Evolutionary conservation across 2,329 filamentous ascomycete genomes (phyloP), one percentile per base, ranked within the genome.

Genomic region (Colletotrichum tanaceti): DNA sequence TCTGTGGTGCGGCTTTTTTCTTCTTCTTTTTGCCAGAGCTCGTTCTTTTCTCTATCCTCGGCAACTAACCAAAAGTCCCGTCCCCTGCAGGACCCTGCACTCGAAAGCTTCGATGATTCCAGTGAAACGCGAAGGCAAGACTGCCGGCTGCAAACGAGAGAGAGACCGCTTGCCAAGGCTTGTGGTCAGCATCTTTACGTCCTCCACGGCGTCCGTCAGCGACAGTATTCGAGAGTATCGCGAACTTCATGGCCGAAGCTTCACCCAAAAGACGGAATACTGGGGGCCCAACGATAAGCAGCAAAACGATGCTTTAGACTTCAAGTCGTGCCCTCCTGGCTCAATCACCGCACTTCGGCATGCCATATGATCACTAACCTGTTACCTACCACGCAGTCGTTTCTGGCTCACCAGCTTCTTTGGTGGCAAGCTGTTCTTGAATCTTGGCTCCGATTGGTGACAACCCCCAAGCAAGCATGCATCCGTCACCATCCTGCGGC

Each of bases 361-460:
- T 18, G 38, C n/a, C 2, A 53, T 1, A 20, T 22, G n/a, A 10
- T 39, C 14, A 53, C 32, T 7, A 5, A 3, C 0, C 6, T 14
- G n/a, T n/a, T n/a, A n/a, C n/a, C n/a, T n/a, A 38, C 5, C 2
- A 6, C 1, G 22, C 11, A 65, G 63, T 18, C 62, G 63, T n/a
- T 57, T 57, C 35, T 62, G 52, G 62, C 41, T 63, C 22, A 60
- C 64, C 1, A 32, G 80, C n/a, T 71, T 77, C n/a, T 71, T 80
- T 1, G 74, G 74, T 10, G 76, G 77, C 16, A 75, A 75, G 24
- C 74, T 83, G 4, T 79, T 77, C 63, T 72, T 81, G 1, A n/a
- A n/a, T n/a, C n/a, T n/a, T n/a, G n/a, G 78, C 81, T 2, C 81
- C 81, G 3, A 73, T 82, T 3, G 71, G 72, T 18, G 64, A 75